Evolutionary conservation across 2,329 filamentous ascomycete genomes (phyloP), one percentile per base, ranked within the genome.

Genomic region (Colletotrichum aenigma): DNA sequence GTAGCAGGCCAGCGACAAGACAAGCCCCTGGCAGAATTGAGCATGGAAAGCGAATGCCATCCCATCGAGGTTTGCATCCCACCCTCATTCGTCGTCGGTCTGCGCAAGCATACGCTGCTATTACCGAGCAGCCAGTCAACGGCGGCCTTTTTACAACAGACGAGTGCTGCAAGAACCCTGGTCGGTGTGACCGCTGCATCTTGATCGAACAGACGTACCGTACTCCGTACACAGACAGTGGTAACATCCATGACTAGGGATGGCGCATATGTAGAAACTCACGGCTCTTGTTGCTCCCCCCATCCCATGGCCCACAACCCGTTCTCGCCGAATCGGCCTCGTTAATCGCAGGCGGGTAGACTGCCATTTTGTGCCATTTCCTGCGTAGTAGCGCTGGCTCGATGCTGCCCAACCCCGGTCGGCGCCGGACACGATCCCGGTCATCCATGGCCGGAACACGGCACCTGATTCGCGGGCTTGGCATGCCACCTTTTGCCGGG

Each of bases 391-490:
- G 10, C 55, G 24, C 28, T 34, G 55, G 52, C 68, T 28, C 9
- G 24, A 21, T 56, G 16, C 56, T 24, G 52, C 73, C 56, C 26
- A 24, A 62, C 26, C 56, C 72, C 61, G 61, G 72, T 66, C 72
- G 43, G 56, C 3, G 60, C 34, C 67, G 48, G 67, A 30, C 21
- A 24, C 48, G 4, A 61, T 26, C 71, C 62, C 55, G 55, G 73
- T 48, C 43, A n/a, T 71, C 28, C 68, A 36, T 34, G 62, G 34
- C 56, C 64, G 70, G 58, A 69, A 68, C 28, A 69, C 73, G 70
- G 70, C 70, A 69, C 58, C 34, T 75, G 70, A 60, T 73, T 73
- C 28, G 73, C 70, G 70, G 73, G 26, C 73, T 75, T 75, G 73
- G 73, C 73, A 69, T 48, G 28, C 61, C 62, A 38, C 66, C 43